Base-by-base conservation (phyloP, 129 eudicot species). In the Glebionis coronaria region DNA sequence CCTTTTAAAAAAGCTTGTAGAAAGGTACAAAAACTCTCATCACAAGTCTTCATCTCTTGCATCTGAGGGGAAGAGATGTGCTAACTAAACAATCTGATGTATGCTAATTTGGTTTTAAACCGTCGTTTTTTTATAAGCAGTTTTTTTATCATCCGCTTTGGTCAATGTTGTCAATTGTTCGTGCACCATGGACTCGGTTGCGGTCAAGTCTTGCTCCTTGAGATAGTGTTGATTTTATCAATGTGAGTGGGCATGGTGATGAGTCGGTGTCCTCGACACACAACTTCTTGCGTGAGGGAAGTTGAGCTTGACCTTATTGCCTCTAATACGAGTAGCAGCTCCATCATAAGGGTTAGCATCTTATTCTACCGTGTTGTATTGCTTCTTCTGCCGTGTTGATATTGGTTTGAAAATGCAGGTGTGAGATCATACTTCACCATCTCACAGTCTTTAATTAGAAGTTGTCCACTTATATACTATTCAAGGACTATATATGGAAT, bases 381-480 rank as follows among this genome's bases (percentile, higher is more conserved):
- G n/a, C n/a, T n/a, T n/a, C n/a, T n/a, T n/a, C n/a, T n/a, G n/a
- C n/a, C n/a, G n/a, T n/a, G n/a, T n/a, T n/a, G n/a, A n/a, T n/a
- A n/a, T n/a, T 73, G 99, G 99, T 77, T 89, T 94, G 99, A 94
- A 94, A 75, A 94, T 94, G 99, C 97, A 93, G 99, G 99, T 84
- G 4, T 4, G 12, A 59, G 35, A 59, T 73, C 55, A 45, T 35
- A 55, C 68, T 23, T 44, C 59, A 6, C 58, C 18, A 56, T 71
- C 56, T 47, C 38, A 49, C 12, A 11, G n/a, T 44, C 54, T 76
- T 56, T 62, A 15, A 10, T 27, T 13, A 31, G 40, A 13, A 58
- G 52, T 51, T 67, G 21, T 61, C 50, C 23, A 25, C 58, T 14
- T 6, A 8, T 51, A 63, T 56, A 19, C 40, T 31, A 31, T 62